Evolutionary conservation across 2,329 filamentous ascomycete species (phyloP), one percentile per base, ranked within the genome.

Genomic region (Chlorencoelia australis): DNA sequence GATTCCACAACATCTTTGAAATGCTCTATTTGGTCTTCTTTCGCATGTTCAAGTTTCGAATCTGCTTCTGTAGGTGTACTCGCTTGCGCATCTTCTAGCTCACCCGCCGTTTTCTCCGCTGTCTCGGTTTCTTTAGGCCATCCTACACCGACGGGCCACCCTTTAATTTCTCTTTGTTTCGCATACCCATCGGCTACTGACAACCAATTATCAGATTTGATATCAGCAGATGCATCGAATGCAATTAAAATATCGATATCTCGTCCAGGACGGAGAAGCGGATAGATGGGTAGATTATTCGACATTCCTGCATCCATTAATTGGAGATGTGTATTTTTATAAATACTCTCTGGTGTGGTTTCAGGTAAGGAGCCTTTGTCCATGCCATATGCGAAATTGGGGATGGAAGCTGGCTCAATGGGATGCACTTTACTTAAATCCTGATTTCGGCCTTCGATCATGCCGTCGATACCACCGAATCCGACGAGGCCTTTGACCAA

Each of bases 301-400:
- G 84, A 93, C 91, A 98, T 98, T 33, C 91, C 91, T 2, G 91
- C 88, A 58, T 98, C 91, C 88, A 95, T 96, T 11, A 89, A 69
- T 46, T 84, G 79, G 13, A 89, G 68, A 56, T 94, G 81, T 29
- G 79, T 68, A 10, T 69, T 70, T 13, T 74, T 66, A 50, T 83
- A 78, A 25, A 94, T 74, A 40, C 75, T 86, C 20, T 79, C 73
- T 0, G 91, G 87, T n/a, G 81, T 82, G 0, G 84, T 83, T 1
- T 73, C 61, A 1, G 86, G 82, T 5, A 98, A 67, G 42, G 74
- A 69, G 9, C 74, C 78, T n/a, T n/a, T n/a, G 49, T 82, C 71
- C 78, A 98, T 82, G 7, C 82, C 83, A 42, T 86, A 76, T 0
- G 79, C 79, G 53, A 82, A 96, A 57, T 98, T 98, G 2, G 91